Evolutionary conservation across 1,284 basidiomycete species (phyloP).

Genomic region (Trametes polyzona): DNA sequence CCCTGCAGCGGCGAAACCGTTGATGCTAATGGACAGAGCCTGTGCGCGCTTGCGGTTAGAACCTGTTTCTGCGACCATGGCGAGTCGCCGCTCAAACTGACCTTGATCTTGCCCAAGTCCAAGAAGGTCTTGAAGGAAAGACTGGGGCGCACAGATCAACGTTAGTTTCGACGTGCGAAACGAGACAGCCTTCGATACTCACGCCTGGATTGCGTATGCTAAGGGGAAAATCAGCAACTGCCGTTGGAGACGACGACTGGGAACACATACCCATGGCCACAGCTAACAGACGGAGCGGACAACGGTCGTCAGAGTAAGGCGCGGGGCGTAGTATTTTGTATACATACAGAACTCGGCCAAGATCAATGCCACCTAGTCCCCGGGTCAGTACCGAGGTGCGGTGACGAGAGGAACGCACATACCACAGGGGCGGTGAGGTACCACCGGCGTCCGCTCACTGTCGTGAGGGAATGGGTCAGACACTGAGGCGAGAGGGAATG

Average conservation of each 20-base stretch:
- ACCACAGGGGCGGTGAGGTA: conserved; percentile 46
- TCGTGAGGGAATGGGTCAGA: not conserved
- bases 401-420: conserved; percentile 19
- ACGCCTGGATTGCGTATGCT: conserved; percentile 25
- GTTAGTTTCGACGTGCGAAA: not conserved
- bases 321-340: not conserved
- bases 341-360: conserved; percentile 50
- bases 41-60: too few relatives aligned
- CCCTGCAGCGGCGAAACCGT: conserved; percentile 51
- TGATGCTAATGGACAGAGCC: conserved; percentile 59
- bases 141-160: not conserved
- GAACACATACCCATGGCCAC: conserved; percentile 6
- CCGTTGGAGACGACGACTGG: too few relatives aligned
- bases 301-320: not conserved
- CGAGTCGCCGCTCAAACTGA: conserved; percentile 22
- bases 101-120: conserved; percentile 50
- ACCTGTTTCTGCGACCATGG: too few relatives aligned
- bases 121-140: conserved; percentile 42
- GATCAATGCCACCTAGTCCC: conserved; percentile 44
- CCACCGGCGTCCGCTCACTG: conserved; percentile 52
- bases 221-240: not conserved
- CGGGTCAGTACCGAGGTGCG: not conserved
- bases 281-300: not conserved
- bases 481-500: not conserved
- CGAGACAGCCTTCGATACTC: too few relatives aligned